Conservation (phyloP, 305 asterid genomes). For the Ruellia speciosa region DNA sequence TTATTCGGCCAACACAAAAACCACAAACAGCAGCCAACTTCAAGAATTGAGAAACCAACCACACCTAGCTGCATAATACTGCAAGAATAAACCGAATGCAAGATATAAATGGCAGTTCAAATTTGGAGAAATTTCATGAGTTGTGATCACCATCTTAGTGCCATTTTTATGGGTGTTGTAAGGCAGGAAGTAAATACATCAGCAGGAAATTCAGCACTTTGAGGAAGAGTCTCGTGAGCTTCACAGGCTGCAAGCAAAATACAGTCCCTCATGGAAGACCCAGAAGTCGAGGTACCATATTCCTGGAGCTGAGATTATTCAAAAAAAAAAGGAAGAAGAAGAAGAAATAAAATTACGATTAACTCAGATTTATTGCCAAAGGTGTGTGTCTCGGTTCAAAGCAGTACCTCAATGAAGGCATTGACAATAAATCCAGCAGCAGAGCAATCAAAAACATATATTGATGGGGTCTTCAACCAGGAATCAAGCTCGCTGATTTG, state of each 20-base stretch:
- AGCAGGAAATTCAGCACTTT: constrained; percentile 93
- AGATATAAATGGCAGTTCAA: constrained; percentile 20
- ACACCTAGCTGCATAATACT: constrained; percentile 2
- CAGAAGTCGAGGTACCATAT: constrained; percentile 53
- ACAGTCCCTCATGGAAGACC: constrained; percentile 64
- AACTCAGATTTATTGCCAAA: constrained; percentile 5
- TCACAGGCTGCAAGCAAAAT: constrained; percentile 98
- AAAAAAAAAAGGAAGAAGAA: constrained; percentile 13
- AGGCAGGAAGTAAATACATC: constrained; percentile 96
- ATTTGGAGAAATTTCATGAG: constrained; percentile 18
- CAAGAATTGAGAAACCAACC: not conserved
- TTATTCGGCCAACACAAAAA: not conserved
- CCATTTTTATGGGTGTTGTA: constrained; percentile 98
- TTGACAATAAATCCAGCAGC: constrained; percentile 94
- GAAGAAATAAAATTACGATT: constrained; percentile 12
- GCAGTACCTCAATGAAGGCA: constrained; percentile 71
- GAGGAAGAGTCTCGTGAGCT: constrained; percentile 95
- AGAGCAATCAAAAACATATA: constrained; percentile 97
- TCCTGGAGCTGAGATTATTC: constrained; percentile 66
- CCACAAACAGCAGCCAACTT: constrained; percentile 9
- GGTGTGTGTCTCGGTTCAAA: constrained; percentile 6
- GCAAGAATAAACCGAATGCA: not conserved
- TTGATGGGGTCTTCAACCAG: constrained; percentile 95
- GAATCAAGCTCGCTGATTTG: constrained; percentile 85
- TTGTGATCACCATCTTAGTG: constrained; percentile 74